Evolutionary conservation across 2,329 filamentous ascomycete genomes (phyloP).

Genomic region (Botrytis fabae): DNA sequence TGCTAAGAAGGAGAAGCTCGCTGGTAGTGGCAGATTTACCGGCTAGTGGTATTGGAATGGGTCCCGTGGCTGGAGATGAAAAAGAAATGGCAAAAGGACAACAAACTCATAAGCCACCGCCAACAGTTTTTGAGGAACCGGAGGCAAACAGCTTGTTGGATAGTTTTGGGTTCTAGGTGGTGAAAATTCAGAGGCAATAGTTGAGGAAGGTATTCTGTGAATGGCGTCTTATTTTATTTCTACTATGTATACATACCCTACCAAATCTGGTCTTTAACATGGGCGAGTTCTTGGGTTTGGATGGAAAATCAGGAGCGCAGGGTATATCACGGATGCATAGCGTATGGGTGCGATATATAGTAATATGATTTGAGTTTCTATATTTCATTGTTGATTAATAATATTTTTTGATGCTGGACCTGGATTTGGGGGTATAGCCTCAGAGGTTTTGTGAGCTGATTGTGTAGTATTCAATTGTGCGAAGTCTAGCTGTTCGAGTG

Average conservation of each 20-base stretch:
- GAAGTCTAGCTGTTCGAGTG: background rate
- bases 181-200: background rate
- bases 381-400: background rate
- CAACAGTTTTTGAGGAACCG: constrained; percentile 88
- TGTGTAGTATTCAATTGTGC: background rate
- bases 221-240: constrained; percentile 10
- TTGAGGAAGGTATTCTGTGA: background rate
- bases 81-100: constrained; percentile 32
- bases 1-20: constrained; percentile 71
- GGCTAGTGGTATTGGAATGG: constrained; percentile 40
- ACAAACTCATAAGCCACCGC: constrained; percentile 53
- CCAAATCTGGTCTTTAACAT: background rate
- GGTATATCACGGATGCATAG: constrained; percentile 13
- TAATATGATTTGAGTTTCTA: background rate
- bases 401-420: background rate
- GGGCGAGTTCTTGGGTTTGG: background rate
- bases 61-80: constrained; percentile 41
- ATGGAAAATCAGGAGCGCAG: background rate
- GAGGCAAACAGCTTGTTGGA: constrained; percentile 85
- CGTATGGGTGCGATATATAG: background rate
- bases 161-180: constrained; percentile 79
- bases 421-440: background rate
- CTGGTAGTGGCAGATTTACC: constrained; percentile 77
- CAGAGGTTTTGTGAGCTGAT: background rate
- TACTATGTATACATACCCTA: background rate